These are phyloP conservation scores for Clavaria fumosa DNA, from an alignment of 768 basidiomycete species.

Conservation along the genomic window DNA sequence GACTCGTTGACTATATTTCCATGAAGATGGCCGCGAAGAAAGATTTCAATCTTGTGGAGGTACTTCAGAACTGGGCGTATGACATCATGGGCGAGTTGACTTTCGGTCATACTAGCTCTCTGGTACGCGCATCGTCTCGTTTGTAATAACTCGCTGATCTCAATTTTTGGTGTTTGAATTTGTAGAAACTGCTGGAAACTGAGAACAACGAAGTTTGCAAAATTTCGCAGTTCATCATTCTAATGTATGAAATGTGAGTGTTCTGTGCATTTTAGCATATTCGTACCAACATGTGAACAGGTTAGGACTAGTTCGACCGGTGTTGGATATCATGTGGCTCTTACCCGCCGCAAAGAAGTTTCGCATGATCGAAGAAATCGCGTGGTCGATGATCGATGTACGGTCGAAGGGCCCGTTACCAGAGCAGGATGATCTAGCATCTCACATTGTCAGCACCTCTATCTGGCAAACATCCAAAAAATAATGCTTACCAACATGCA, in stretches of 20 bases:
- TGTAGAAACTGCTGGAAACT: constrained; percentile 15
- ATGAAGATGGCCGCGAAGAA: no score
- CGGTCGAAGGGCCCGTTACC: no score
- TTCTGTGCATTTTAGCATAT: not conserved
- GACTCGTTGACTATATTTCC: no score
- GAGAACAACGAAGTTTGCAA: constrained; percentile 11
- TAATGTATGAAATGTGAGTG: constrained; percentile 15
- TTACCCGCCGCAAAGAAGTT: constrained; percentile 13
- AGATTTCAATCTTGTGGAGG: constrained; percentile 11
- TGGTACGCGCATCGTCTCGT: not conserved
- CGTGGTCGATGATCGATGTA: no score
- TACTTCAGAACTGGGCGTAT: constrained; percentile 16
- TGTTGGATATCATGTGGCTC: constrained; percentile 18
- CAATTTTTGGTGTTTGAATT: constrained; percentile 9
- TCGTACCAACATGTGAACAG: constrained; percentile 7
- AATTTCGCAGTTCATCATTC: constrained; percentile 13
- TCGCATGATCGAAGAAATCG: constrained; percentile 5
- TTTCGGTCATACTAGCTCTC: constrained; percentile 12
- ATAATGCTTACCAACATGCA: no score
- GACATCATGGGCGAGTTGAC: constrained; percentile 9
- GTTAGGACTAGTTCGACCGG: constrained; percentile 18
- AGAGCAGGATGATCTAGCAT: no score
- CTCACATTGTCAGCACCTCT: no score
- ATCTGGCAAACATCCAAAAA: no score
- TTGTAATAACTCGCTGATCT: not conserved